Evolutionary conservation across 805 yeast species (phyloP), one percentile per base, ranked within the genome.

Genomic region (Spencermartinsiella europaea): DNA sequence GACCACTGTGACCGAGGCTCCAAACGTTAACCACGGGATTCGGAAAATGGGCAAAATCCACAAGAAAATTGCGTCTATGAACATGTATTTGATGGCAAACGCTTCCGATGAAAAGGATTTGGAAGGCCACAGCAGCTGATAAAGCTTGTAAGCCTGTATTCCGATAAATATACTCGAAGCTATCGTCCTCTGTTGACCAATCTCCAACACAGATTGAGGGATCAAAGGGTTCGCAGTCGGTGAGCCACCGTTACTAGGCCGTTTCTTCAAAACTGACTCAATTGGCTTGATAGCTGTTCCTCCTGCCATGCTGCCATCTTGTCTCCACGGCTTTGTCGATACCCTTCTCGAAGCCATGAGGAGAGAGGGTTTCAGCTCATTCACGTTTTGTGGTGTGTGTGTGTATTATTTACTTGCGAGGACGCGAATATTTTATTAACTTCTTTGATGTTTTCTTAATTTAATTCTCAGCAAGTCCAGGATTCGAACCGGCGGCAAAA

Each of bases 121-220:
- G 17, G 44, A 25, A 5, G 42, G 65, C 19, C 79, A 62, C 28
- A 81, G 66, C 36, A 85, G 64, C 60, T 87, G 95, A 55, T 84
- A 85, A 1, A 86, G 47, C 61, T 93, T 91, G 77, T 85, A 85
- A n/a, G 86, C 77, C 64, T 90, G 97, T n/a, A 91, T 72, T 28
- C 85, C 70, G 1, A 76, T 69, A 60, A 88, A 86, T 8, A 85
- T 50, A 1, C 86, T 76, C n/a, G 81, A 62, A 2, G 80, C 73
- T 46, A 86, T 74, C 31, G 80, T 64, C 50, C 96, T 70, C 63
- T 91, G 99, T 12, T 85, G 78, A 1, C 86, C 86, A 4, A 77
- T 76, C 52, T 88, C 95, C 21, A 90, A 60, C 1, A 81, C 69
- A 4, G 73, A 67, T 14, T 79, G 72, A 0, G 96, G 86, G 36